These are phyloP conservation scores for Verticillium longisporum DNA, from an alignment of 2,329 filamentous ascomycete genomes.

Conservation along the genomic window DNA sequence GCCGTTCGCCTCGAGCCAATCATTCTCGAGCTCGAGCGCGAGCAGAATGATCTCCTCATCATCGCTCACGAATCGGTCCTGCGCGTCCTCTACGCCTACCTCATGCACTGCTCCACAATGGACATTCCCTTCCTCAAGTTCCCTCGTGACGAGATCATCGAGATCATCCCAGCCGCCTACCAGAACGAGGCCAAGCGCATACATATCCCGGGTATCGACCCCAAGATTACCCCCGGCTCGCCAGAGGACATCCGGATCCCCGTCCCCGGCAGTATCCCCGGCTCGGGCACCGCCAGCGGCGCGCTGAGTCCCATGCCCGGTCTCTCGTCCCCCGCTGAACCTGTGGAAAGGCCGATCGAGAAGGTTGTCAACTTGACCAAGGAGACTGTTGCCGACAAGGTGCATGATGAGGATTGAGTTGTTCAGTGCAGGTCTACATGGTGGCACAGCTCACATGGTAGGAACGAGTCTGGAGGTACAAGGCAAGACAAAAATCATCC, in stretches of 20 bases:
- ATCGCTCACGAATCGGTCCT: constrained; percentile 98
- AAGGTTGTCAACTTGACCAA: constrained; percentile 43
- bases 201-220: constrained; percentile 64
- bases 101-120: constrained; percentile 96
- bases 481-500: background rate
- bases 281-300: constrained; percentile 30
- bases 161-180: constrained; percentile 96
- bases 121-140: constrained; percentile 92
- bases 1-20: constrained; percentile 97
- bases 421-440: background rate
- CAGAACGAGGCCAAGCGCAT: constrained; percentile 93
- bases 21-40: constrained; percentile 92
- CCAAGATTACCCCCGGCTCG: constrained; percentile 65
- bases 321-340: constrained; percentile 38
- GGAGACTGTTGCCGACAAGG: constrained; percentile 44
- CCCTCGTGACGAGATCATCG: constrained; percentile 93
- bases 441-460: background rate
- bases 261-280: constrained; percentile 40
- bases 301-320: constrained; percentile 38
- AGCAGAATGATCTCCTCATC: constrained; percentile 95
- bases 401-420: constrained; percentile 43
- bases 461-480: background rate
- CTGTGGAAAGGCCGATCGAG: constrained; percentile 35
- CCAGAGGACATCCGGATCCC: constrained; percentile 78
- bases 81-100: constrained; percentile 90